Evolutionary conservation across 495 filamentous ascomycete genomes (phyloP).

Genomic region (Friedmanniomyces endolithicus): DNA sequence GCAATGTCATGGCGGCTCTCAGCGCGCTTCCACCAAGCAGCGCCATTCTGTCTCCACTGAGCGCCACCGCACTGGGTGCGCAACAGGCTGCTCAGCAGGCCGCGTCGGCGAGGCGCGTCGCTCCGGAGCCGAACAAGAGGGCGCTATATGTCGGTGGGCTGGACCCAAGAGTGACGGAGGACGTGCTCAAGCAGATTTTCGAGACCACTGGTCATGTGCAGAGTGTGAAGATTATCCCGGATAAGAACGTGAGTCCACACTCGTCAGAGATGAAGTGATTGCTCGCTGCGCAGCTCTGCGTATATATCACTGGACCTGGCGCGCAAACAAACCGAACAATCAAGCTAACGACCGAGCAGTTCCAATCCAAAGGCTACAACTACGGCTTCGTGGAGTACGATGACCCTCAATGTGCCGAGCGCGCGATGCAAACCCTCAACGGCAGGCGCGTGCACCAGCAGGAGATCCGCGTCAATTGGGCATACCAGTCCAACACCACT

Average conservation of each 20-base stretch:
- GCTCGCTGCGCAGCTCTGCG: background rate
- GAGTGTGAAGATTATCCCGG: constrained; percentile 98
- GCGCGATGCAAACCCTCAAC: constrained; percentile 94
- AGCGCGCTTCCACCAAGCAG: constrained; percentile 62
- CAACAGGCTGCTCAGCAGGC: background rate
- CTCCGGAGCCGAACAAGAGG: constrained; percentile 96
- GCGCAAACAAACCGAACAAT: too few relatives aligned
- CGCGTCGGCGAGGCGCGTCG: constrained; percentile 60
- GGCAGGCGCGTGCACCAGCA: constrained; percentile 90
- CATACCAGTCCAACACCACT: constrained; percentile 88
- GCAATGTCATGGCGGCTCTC: constrained; percentile 87
- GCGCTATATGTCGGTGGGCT: constrained; percentile 93
- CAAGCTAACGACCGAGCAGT: constrained; percentile 28
- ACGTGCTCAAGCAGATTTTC: constrained; percentile 94
- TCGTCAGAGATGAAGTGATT: background rate
- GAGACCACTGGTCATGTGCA: constrained; percentile 97
- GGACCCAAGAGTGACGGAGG: constrained; percentile 90
- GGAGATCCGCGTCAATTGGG: constrained; percentile 99
- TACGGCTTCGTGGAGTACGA: constrained; percentile 99
- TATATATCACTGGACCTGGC: too few relatives aligned
- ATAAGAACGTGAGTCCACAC: constrained; percentile 73
- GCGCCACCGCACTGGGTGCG: constrained; percentile 55
- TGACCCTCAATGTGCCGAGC: constrained; percentile 88
- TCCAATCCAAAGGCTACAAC: constrained; percentile 91
- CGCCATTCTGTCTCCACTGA: constrained; percentile 36